Evolutionary conservation across 2,329 filamentous ascomycete genomes (phyloP), one percentile per base, ranked within the genome.

Genomic region (Rutstroemia sydowiana): DNA sequence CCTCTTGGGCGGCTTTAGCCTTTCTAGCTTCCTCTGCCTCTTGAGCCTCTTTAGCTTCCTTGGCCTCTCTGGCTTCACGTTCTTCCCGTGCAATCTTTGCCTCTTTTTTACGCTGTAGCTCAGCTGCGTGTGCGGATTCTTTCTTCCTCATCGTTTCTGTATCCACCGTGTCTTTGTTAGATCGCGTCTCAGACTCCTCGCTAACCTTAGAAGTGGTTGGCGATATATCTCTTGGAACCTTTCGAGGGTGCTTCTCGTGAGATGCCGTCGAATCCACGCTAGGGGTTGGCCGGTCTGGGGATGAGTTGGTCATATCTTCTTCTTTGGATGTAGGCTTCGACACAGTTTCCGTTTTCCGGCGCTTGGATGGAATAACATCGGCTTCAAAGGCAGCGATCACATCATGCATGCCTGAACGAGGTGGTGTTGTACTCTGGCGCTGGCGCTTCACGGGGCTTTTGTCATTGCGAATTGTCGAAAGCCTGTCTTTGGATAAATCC

Each of bases 381-480:
- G 73, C 71, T 30, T 81, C 78, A 58, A 77, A 80, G 13, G 80
- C 77, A 21, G 52, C 44, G 1, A 68, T 70, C 18, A 73, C 70
- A 53, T 72, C 75, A n/a, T 71, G 71, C 42, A 57, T 60, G 21
- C 57, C 52, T 13, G 60, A 59, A 28, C 70, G 68, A 26, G 81
- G 77, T 2, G 81, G 80, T 0, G 81, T 82, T 45, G 75, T 72
- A 57, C 81, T 85, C 28, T 73, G 71, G 26, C 81, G 73, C 59
- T 78, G 77, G 39, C 81, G 72, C 64, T 84, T 85, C n/a, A 71
- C 65, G 6, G 76, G 68, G 48, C 68, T 70, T 14, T 45, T 53
- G 23, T 83, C 80, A 13, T 73, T 72, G 7, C 74, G 70, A 42
- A 74, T 70, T 30, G 60, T 61, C 8, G 73, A 73, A 11, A 75